Evolutionary conservation across 192 early-diverging fungal species (phyloP), one percentile per base, ranked within the genome.

Genomic region (Obelidium mucronatum): DNA sequence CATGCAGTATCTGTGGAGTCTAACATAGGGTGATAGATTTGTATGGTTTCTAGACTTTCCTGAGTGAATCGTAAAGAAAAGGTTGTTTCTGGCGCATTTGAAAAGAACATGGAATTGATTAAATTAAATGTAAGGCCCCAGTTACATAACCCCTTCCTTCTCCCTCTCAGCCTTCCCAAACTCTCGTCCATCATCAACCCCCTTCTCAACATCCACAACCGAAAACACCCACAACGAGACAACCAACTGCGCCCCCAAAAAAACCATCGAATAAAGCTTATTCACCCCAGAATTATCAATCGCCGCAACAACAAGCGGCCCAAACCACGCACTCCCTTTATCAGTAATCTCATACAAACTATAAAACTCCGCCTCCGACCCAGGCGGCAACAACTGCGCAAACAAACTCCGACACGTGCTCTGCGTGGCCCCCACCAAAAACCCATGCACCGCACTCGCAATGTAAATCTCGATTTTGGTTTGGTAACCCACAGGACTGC

Each of bases 321-420:
- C 93, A 36, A 93, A 76, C 90, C 90, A 91, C 19, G 85, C 79
- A 13, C 81, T 86, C 15, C 88, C 91, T 80, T 92, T 92, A 79
- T 94, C 90, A 36, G 82, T 83, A 44, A 83, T 79, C 54, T 66
- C 78, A 71, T 89, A 94, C 5, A 94, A 67, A 26, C 84, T 84
- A 67, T 92, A 94, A 81, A 94, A 92, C 75, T 91, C 79, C 22
- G 88, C 82, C 59, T 92, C 93, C 37, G 81, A 83, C 30, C 91
- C 92, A 44, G 37, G 81, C 0, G 93, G 93, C 0, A 88, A 64
- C 70, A 94, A 74, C 54, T 90, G 86, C 3, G 88, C 86, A 60
- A 91, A 91, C 74, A 93, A 55, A 30, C 84, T 85, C n/a, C 91
- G 84, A 40, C 86, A 88, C 74, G 82, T 88, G 24, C 52, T 68